Base-by-base conservation (phyloP, 176 grass and related monocot genomes). In the Oryza longistaminata region DNA sequence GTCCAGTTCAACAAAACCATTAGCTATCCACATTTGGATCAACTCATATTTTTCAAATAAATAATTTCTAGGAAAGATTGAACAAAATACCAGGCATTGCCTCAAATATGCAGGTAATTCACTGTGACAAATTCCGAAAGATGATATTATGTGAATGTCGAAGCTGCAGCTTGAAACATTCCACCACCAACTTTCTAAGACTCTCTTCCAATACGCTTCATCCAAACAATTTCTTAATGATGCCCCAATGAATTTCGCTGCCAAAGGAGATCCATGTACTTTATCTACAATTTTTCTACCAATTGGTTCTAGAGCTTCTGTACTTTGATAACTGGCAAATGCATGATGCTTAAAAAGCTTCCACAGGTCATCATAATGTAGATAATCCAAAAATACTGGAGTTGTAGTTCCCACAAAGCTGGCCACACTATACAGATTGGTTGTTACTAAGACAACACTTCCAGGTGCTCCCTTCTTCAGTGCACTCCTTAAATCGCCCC, bases 21-120 rank as follows among this genome's bases (percentile, higher is more conserved):
- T 88, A 33, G 91, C 87, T 14, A 92, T 90, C 91, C 91, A 93
- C 85, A 90, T 93, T 1, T 90, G 81, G 3, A 90, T 64, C 69
- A 93, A 78, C 7, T 79, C 15, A 7, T 79, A 33, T 81, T 90
- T 93, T 4, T 64, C 33, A 27, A 87, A 82, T 11, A 85, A 3
- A 58, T 81, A 82, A 21, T 84, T 85, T 71, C 61, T 88, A 9
- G 88, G 91, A 24, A 93, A 93, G 13, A 93, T 39, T 0, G 88
- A 87, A 66, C 60, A 90, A 70, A 78, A 85, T 4, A 83, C 2
- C 73, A 93, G 82, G 69, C 88, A 93, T 52, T 90, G 88, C 62
- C 85, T 81, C 58, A 87, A 58, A 87, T 76, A 21, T 26, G 68
- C 74, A 75, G 70, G 65, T 60, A 92, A 88, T 5, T 85, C 50